Percentiles rank a stretch among this genome's conserved stretches.
phyloP scores from a whole-genome alignment of 176 grass and related monocot species.

The Tuctoria greenei region DNA sequence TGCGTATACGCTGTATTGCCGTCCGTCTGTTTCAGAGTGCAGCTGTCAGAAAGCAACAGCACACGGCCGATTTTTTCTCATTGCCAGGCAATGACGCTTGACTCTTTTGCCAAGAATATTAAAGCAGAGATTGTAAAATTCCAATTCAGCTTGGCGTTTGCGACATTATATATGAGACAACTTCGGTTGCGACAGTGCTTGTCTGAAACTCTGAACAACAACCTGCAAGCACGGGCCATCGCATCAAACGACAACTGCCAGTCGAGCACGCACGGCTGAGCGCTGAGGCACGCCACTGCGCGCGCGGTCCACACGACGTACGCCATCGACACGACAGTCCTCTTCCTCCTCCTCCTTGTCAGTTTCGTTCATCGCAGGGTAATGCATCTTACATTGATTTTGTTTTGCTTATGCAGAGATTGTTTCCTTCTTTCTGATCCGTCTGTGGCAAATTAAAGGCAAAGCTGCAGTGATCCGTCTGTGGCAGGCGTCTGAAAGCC shows the following conservation, averaged over 20 bases:
- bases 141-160: background rate
- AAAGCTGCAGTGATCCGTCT: conserved; percentile 15
- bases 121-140: no score
- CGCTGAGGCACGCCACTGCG: background rate
- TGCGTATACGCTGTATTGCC: background rate
- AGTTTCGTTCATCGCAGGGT: background rate
- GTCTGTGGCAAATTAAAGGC: no score
- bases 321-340: no score
- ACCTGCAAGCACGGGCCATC: conserved; percentile 10
- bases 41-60: conserved; percentile 27
- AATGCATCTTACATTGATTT: no score
- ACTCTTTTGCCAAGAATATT: background rate
- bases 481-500: background rate
- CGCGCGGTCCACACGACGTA: background rate
- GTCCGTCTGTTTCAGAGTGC: conserved; percentile 11
- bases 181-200: background rate
- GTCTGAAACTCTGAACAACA: background rate
- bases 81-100: background rate
- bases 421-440: background rate
- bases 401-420: background rate
- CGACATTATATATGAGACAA: background rate
- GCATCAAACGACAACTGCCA: conserved; percentile 4
- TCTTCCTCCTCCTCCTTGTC: background rate
- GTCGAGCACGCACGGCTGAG: no score
- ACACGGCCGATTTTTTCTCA: background rate